Evolutionary conservation across 2,329 filamentous ascomycete genomes (phyloP).

Genomic region (Stagonosporopsis chrysanthemi): DNA sequence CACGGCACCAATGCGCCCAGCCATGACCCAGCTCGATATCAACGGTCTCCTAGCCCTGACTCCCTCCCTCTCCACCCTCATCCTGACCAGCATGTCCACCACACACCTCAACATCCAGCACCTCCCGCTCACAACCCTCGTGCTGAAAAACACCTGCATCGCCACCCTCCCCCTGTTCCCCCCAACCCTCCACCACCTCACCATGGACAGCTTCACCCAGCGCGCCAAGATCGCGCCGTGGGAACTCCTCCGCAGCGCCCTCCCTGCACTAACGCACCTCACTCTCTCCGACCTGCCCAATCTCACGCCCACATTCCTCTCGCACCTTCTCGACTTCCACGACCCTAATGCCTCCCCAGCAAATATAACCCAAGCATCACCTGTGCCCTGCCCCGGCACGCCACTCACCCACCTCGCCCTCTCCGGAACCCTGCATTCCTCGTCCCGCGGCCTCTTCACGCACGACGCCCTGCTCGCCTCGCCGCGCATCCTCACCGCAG

Average conservation of each 20-base stretch:
- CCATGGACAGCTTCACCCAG: constrained; percentile 5
- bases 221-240: not conserved
- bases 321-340: constrained; percentile 22
- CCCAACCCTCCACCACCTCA: constrained; percentile 26
- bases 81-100: constrained; percentile 12
- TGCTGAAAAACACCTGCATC: constrained; percentile 17
- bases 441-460: constrained; percentile 13
- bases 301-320: constrained; percentile 15
- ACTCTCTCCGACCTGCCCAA: constrained; percentile 20
- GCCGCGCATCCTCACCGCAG: constrained; percentile 33
- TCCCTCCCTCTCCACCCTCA: not conserved
- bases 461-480: constrained; percentile 8
- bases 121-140: constrained; percentile 16
- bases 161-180: constrained; percentile 21
- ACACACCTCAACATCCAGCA: not conserved
- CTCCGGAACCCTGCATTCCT: constrained; percentile 5
- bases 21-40: not conserved
- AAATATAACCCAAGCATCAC: no score
- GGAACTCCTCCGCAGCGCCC: not conserved
- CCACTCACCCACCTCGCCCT: constrained; percentile 17
- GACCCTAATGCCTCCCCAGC: not conserved
- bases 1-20: not conserved
- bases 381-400: not conserved
- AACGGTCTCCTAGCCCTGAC: constrained; percentile 1
- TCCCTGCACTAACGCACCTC: constrained; percentile 31